These are phyloP conservation scores for Gastrolobium bilobum DNA, from an alignment of 306 rosid species.

Conservation along the genomic window DNA sequence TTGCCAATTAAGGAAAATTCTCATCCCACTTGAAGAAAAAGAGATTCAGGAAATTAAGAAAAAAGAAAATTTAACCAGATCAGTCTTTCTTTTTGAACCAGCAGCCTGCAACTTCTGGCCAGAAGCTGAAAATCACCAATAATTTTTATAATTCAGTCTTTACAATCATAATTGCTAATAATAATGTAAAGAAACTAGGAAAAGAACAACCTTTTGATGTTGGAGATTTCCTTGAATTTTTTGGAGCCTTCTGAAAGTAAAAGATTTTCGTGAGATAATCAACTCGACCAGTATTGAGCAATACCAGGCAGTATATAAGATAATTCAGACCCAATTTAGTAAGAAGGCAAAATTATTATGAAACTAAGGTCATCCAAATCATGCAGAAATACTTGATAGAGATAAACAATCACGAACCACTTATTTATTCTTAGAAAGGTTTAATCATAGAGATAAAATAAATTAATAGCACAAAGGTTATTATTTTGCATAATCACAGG, in stretches of 20 bases:
- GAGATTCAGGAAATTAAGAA: constrained; percentile 20
- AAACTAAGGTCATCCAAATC: constrained; percentile 31
- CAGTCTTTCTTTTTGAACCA: constrained; percentile 70
- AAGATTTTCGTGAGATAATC: constrained; percentile 46
- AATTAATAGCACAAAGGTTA: neutral
- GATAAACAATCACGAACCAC: constrained; percentile 15
- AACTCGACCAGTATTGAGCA: constrained; percentile 34
- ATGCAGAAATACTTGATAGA: constrained; percentile 16
- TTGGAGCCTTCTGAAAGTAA: constrained; percentile 73
- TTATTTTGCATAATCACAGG: neutral
- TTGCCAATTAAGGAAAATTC: constrained; percentile 36
- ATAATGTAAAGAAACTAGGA: constrained; percentile 41
- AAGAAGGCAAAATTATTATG: neutral
- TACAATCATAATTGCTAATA: constrained; percentile 38
- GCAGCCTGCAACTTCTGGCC: constrained; percentile 59
- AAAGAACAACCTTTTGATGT: constrained; percentile 67
- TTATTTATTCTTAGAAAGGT: constrained; percentile 2
- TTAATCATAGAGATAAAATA: constrained; percentile 1
- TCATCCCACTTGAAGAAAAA: constrained; percentile 25
- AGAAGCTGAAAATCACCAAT: constrained; percentile 66
- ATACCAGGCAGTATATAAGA: constrained; percentile 36
- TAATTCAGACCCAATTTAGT: constrained; percentile 23
- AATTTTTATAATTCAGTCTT: constrained; percentile 32
- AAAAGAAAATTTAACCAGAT: constrained; percentile 55
- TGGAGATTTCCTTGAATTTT: constrained; percentile 58